phyloP scores from a whole-genome alignment of 2,329 filamentous ascomycete genomes.

The Exutisphaerella laricina region DNA sequence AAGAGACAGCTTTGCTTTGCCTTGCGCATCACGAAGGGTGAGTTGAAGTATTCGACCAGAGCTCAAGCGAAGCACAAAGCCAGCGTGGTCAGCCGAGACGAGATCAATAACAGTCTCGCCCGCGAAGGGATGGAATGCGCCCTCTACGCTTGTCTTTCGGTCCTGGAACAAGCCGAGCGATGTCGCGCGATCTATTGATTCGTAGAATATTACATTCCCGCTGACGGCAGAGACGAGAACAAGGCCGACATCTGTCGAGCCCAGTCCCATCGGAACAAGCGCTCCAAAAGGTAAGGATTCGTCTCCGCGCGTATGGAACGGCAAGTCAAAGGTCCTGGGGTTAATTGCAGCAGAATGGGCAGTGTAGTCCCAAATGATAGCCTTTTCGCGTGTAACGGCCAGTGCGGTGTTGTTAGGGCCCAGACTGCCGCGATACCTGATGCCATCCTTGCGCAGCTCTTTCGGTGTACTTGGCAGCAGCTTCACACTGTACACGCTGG shows the following conservation, averaged over 20 bases:
- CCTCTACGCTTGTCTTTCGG: conserved; percentile 73
- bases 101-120: conserved; percentile 74
- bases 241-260: conserved; percentile 74
- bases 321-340: conserved; percentile 73
- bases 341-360: conserved; percentile 59
- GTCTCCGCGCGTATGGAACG: conserved; percentile 60
- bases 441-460: conserved; percentile 57
- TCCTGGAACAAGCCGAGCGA: conserved; percentile 78
- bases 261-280: conserved; percentile 66
- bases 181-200: conserved; percentile 83
- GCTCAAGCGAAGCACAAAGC: conserved; percentile 79
- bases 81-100: conserved; percentile 77
- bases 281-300: conserved; percentile 77
- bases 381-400: conserved; percentile 72
- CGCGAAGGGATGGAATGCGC: conserved; percentile 63
- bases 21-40: conserved; percentile 78
- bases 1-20: conserved; percentile 71
- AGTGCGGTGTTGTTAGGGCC: conserved; percentile 50
- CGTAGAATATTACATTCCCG: conserved; percentile 90
- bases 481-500: conserved; percentile 76
- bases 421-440: conserved; percentile 48
- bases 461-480: conserved; percentile 79
- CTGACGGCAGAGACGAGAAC: conserved; percentile 78
- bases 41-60: conserved; percentile 82
- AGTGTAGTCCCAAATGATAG: conserved; percentile 86